Conservation (phyloP, 2,329 filamentous ascomycete genomes). For the Colletotrichum cordylinicola region DNA sequence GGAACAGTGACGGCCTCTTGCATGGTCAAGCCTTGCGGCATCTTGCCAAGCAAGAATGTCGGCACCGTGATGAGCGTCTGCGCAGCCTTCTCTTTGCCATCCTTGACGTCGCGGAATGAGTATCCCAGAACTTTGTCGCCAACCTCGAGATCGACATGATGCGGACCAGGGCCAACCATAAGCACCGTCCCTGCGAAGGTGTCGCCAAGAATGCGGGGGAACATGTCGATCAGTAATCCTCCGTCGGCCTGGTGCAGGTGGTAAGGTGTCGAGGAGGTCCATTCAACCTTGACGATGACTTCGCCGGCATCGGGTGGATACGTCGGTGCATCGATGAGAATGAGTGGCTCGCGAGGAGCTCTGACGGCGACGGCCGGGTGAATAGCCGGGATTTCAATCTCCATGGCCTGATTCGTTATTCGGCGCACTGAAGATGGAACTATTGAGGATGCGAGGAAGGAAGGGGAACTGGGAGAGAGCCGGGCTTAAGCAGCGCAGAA, state of each 20-base stretch:
- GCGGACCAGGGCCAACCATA: slow-evolving; percentile 46
- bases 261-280: slow-evolving; percentile 65
- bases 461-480: not conserved
- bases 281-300: slow-evolving; percentile 59
- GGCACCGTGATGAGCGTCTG: slow-evolving; percentile 61
- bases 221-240: slow-evolving; percentile 54
- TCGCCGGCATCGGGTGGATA: slow-evolving; percentile 46
- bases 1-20: slow-evolving; percentile 58
- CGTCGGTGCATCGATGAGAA: slow-evolving; percentile 29
- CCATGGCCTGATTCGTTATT: not conserved
- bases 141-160: slow-evolving; percentile 41
- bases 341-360: slow-evolving; percentile 26
- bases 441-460: not conserved
- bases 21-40: slow-evolving; percentile 46
- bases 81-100: slow-evolving; percentile 55
- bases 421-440: not conserved
- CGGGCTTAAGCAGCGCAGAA: not conserved
- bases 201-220: slow-evolving; percentile 57
- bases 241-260: slow-evolving; percentile 68
- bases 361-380: slow-evolving; percentile 31
- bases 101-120: slow-evolving; percentile 47
- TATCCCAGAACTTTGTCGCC: slow-evolving; percentile 65
- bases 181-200: slow-evolving; percentile 58
- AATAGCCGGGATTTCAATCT: slow-evolving; percentile 26
- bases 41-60: slow-evolving; percentile 51